A percentile compares a stretch with the other conserved stretches of the same genome.
These are phyloP conservation scores for Raffaelea arxii DNA, from an alignment of 2,329 filamentous ascomycete species.

Conservation along the genomic window DNA sequence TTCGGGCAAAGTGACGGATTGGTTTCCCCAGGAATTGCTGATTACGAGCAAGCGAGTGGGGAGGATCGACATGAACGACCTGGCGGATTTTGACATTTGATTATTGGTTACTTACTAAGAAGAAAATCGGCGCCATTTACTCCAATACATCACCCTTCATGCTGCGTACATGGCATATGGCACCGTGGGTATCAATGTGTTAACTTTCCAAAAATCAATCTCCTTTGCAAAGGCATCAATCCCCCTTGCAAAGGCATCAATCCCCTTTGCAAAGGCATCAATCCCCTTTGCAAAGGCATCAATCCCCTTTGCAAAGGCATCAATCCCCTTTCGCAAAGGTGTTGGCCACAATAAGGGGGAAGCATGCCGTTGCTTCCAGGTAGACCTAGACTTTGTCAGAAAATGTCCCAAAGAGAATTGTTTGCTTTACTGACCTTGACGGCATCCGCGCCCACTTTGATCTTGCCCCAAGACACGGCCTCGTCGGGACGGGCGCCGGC, in stretches of 20 bases:
- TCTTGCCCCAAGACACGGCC: constrained; percentile 97
- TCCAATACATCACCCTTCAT: too few relatives aligned
- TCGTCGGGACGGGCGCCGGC: constrained; percentile 92
- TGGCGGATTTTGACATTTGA: constrained; percentile 16
- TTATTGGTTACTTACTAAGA: too few relatives aligned
- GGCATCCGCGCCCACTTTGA: constrained; percentile 76
- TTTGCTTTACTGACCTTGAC: constrained; percentile 61
- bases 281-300: too few relatives aligned
- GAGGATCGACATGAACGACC: constrained; percentile 25
- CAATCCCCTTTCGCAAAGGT: constrained; percentile 53
- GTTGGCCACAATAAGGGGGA: constrained; percentile 57
- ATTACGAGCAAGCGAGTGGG: constrained; percentile 23
- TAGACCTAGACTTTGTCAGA: too few relatives aligned
- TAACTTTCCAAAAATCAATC: too few relatives aligned
- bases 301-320: too few relatives aligned
- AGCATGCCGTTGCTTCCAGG: constrained; percentile 53
- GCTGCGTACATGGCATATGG: too few relatives aligned
- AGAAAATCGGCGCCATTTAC: too few relatives aligned
- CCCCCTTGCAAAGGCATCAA: too few relatives aligned
- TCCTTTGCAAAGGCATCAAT: too few relatives aligned
- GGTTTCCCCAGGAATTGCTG: constrained; percentile 30
- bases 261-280: too few relatives aligned
- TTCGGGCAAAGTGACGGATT: constrained; percentile 23
- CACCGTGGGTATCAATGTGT: too few relatives aligned
- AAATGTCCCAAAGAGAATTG: background rate